Evolutionary conservation across 2,329 filamentous ascomycete genomes (phyloP).

Genomic region (Colletotrichum scovillei): DNA sequence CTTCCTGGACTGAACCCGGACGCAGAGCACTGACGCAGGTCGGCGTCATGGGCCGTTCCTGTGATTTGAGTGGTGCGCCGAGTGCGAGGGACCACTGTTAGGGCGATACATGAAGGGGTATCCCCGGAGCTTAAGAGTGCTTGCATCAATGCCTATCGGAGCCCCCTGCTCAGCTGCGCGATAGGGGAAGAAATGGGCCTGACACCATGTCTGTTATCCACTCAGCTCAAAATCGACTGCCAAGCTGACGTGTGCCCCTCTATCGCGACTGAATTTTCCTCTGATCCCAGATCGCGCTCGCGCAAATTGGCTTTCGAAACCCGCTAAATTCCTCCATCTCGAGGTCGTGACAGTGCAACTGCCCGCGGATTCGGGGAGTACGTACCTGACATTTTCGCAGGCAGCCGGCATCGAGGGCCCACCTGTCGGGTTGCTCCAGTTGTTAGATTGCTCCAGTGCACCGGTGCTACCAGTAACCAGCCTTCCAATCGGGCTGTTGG

Average conservation of each 20-base stretch:
- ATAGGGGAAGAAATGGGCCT: not conserved
- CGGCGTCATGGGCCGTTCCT: conserved; percentile 28
- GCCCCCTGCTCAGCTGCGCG: conserved; percentile 2
- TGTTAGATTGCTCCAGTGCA: conserved; percentile 21
- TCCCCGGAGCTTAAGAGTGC: conserved; percentile 11
- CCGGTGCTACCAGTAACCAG: conserved; percentile 6
- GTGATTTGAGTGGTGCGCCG: conserved; percentile 29
- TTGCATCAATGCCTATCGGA: not conserved
- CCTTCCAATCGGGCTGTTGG: conserved; percentile 8
- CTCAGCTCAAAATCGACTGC: not conserved
- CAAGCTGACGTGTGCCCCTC: conserved; percentile 20
- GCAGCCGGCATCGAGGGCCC: conserved; percentile 1
- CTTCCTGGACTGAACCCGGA: conserved; percentile 30
- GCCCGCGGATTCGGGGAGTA: not conserved
- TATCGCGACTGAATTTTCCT: conserved; percentile 9
- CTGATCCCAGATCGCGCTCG: not conserved
- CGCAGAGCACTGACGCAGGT: conserved; percentile 25
- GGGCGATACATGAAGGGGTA: conserved; percentile 12
- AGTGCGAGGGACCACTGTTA: conserved; percentile 19
- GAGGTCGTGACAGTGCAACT: not conserved
- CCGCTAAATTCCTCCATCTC: conserved; percentile 11
- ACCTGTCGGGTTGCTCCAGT: not conserved
- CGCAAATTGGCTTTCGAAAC: conserved; percentile 18
- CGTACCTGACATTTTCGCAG: not conserved
- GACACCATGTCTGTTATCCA: conserved; percentile 1